phyloP scores from a whole-genome alignment of 2,329 filamentous ascomycete genomes.

The Ascosphaera apis region DNA sequence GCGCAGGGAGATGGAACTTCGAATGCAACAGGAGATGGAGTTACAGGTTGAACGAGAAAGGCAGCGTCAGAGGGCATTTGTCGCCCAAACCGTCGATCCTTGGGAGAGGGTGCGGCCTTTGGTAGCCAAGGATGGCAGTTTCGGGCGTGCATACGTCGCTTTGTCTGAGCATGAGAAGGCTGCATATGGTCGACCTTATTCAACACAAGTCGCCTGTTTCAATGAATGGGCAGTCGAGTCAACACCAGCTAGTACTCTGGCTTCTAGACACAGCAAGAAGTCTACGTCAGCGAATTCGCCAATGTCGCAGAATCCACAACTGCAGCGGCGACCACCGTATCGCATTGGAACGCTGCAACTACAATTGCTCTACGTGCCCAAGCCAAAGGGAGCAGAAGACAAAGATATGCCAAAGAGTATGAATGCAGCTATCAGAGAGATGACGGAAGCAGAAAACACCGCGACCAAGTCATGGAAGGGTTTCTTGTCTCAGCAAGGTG shows the following conservation, averaged over 20 bases:
- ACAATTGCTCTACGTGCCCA: slow-evolving; percentile 83
- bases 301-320: slow-evolving; percentile 4
- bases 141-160: slow-evolving; percentile 80
- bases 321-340: slow-evolving; percentile 65
- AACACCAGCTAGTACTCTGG: slow-evolving; percentile 31
- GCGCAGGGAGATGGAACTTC: slow-evolving; percentile 77
- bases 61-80: slow-evolving; percentile 34
- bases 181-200: slow-evolving; percentile 71
- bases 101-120: slow-evolving; percentile 77
- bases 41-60: slow-evolving; percentile 41
- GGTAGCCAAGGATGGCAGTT: slow-evolving; percentile 77
- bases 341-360: slow-evolving; percentile 85
- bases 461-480: slow-evolving; percentile 65
- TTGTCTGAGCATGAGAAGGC: slow-evolving; percentile 76
- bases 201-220: slow-evolving; percentile 80
- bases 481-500: slow-evolving; percentile 82
- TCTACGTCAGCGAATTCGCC: neutral
- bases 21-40: slow-evolving; percentile 62
- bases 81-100: slow-evolving; percentile 33
- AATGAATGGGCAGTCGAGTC: slow-evolving; percentile 90
- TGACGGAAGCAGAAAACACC: slow-evolving; percentile 70
- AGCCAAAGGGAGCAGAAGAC: slow-evolving; percentile 63
- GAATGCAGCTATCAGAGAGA: slow-evolving; percentile 83
- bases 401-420: slow-evolving; percentile 99
- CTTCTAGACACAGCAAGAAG: neutral